These are phyloP conservation scores for Phaseolus coccineus DNA, from an alignment of 331 rosid genomes.

Conservation along the genomic window DNA sequence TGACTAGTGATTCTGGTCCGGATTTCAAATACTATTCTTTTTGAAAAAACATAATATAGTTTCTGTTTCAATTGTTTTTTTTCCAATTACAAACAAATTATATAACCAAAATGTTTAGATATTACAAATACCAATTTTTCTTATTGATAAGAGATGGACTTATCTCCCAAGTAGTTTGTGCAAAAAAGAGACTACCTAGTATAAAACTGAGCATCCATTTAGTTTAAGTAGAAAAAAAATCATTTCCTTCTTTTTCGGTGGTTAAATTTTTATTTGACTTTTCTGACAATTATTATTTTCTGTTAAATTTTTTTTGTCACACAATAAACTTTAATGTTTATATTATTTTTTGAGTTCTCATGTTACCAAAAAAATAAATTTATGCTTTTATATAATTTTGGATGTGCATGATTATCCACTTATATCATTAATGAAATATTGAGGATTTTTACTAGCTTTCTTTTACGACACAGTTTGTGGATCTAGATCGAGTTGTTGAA, in stretches of 20 bases:
- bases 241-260: too few species aligned
- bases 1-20: not conserved
- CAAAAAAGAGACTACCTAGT: too few species aligned
- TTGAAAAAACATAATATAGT: not conserved
- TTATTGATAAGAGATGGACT: too few species aligned
- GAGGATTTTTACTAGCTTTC: not conserved
- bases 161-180: too few species aligned
- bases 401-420: not conserved
- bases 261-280: too few species aligned
- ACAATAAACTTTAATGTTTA: too few species aligned
- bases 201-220: too few species aligned
- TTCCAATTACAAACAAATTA: not conserved
- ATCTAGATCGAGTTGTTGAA: conserved; percentile 25
- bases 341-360: not conserved
- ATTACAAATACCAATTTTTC: too few species aligned
- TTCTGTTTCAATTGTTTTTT: not conserved
- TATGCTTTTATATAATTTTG: not conserved
- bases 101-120: not conserved
- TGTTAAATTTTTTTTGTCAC: too few species aligned
- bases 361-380: not conserved
- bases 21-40: not conserved
- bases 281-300: too few species aligned
- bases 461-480: not conserved
- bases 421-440: not conserved
- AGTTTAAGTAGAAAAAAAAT: too few species aligned